Base-by-base conservation (phyloP, 805 yeast species). In the Barnettozyma sp. region DNA sequence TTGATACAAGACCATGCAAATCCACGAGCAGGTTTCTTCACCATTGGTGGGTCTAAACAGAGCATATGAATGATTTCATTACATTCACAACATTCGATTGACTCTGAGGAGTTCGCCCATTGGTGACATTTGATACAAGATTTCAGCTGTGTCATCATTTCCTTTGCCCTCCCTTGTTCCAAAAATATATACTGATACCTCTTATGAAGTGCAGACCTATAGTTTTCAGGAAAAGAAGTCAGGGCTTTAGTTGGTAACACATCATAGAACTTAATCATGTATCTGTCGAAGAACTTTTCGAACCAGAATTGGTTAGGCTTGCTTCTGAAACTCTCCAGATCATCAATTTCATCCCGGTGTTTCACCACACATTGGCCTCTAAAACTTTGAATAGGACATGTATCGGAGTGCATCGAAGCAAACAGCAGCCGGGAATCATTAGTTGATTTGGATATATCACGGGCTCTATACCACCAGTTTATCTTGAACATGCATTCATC, bases 381-480 rank as follows among this genome's bases (percentile, higher is more conserved):
- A 44, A 73, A 78, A 35, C 86, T 76, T 22, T 65, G 61, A 4
- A 87, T 51, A 0, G 95, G 94, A 44, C 96, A 85, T 6, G 74
- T 63, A 55, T 84, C 96, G 20, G 83, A 73, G 52, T 88, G 94
- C 77, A 86, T 73, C 1, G 95, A 82, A 0, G 92, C 92, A 53
- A 68, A 86, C 7, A 90, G 59, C 32, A 83, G 57, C 37, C 98
- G 68, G 8, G 95, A 71, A 57, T 87, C 95, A 3, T 65, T 54
- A 2, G 80, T 60, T 19, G 71, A 68, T 37, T 79, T 73, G 39
- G 82, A 76, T 24, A 88, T 80, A 53, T 87, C 97, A 39, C 88
- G 62, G 1, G 95, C 90, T 33, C 98, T 67, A 53, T 86, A 85
- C 58, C 80, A 82, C 97, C 97, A 88, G 59, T 88, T 88, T 45